Base-by-base conservation (phyloP, 2,329 filamentous ascomycete genomes). In the Byssoonygena ceratinophila region DNA sequence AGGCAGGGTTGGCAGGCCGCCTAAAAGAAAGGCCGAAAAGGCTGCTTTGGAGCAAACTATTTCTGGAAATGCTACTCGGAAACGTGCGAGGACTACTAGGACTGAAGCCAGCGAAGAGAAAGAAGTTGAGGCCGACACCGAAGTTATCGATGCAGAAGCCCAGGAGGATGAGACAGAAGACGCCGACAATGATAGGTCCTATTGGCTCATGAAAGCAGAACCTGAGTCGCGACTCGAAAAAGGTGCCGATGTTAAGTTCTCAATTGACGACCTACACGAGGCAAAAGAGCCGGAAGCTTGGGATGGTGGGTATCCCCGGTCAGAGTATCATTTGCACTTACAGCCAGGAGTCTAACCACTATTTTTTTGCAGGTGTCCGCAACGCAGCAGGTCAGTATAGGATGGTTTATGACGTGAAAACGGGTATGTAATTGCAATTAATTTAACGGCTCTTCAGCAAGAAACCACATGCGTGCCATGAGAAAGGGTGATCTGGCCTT, bases 401-500 rank as follows among this genome's bases (percentile, higher is more conserved):
- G 12, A 9, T 20, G 7, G 2, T 36, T 36, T 18, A 4, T 34
- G n/a, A 32, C n/a, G 20, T 44, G 25, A 6, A 18, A 12, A 16
- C 12, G 29, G 3, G n/a, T n/a, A n/a, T n/a, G 12, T n/a, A 8
- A 44, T 29, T n/a, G 22, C 14, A 43, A 11, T 43, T 44, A 11
- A 18, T 20, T 31, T 51, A 39, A 51, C 18, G 29, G n/a, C 3
- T 22, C 8, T 34, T 50, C 66, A 69, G 91, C 91, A 5, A 81
- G 87, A 23, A 97, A 96, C 63, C 88, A 96, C 65, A 83, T 98
- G 71, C 81, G 87, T 27, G 80, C 82, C 7, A 98, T 98, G 92
- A 89, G 87, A 61, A 82, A 83, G 52, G 90, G 90, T 47, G 92
- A 98, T 64, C 76, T 90, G 29, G 90, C 89, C 23, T 97, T 98